Evolutionary conservation across 2,329 filamentous ascomycete species (phyloP).

Genomic region (Xylariaceae sp.): DNA sequence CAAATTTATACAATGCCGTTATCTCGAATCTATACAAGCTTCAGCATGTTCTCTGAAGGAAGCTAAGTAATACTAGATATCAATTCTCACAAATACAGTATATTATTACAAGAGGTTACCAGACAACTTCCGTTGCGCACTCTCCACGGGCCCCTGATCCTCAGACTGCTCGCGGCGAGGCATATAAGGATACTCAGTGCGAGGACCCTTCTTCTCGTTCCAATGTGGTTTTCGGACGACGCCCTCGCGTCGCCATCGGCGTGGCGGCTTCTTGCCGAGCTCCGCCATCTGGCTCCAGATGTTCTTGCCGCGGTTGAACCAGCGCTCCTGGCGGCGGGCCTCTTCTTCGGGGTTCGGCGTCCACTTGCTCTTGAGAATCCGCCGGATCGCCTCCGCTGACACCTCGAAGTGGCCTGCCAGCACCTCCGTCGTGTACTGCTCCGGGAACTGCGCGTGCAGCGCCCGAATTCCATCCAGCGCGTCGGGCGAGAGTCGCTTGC

Average conservation of each 20-base stretch:
- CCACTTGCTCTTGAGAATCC: conserved; percentile 85
- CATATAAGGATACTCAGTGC: conserved; percentile 38
- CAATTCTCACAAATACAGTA: neutral
- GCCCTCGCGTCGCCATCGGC: conserved; percentile 63
- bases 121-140: conserved; percentile 37
- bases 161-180: conserved; percentile 20
- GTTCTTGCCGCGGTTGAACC: conserved; percentile 64
- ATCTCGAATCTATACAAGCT: neutral
- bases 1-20: too few relatives aligned
- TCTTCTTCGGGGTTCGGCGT: conserved; percentile 63
- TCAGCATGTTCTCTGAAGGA: neutral
- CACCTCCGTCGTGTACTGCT: conserved; percentile 74
- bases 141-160: conserved; percentile 35
- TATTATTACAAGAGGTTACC: conserved; percentile 34
- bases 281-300: conserved; percentile 67
- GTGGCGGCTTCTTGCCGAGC: conserved; percentile 66
- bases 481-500: conserved; percentile 88
- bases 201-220: conserved; percentile 43
- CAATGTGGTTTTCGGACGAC: conserved; percentile 52
- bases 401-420: conserved; percentile 82
- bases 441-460: conserved; percentile 77
- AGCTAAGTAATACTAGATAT: neutral
- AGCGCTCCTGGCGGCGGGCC: conserved; percentile 61
- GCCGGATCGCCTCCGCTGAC: conserved; percentile 84
- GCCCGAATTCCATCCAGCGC: conserved; percentile 88